Conservation (phyloP, 345 rosid species). For the Citrus cavaleriei region DNA sequence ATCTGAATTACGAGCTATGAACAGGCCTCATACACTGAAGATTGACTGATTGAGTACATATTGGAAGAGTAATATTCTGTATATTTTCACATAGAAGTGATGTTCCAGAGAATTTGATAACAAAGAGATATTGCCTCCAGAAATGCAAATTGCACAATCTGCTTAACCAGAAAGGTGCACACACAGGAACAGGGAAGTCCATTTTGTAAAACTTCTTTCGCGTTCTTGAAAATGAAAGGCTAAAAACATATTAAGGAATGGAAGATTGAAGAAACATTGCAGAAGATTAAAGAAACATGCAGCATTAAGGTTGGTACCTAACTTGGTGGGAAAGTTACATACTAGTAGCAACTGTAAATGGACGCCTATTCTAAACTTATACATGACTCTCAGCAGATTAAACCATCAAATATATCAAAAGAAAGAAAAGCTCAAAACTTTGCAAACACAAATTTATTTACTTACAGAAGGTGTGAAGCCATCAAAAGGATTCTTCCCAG, state of each 20-base stretch:
- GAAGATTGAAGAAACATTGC: not conserved
- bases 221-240: not conserved
- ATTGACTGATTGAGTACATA: not conserved
- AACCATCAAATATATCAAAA: not conserved
- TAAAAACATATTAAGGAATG: not conserved
- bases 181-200: not conserved
- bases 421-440: not conserved
- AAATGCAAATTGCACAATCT: not conserved
- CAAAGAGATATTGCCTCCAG: not conserved
- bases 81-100: not conserved
- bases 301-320: no score
- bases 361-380: not conserved
- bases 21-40: not conserved
- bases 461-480: constrained; percentile 94
- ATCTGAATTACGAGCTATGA: not conserved
- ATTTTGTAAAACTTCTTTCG: not conserved
- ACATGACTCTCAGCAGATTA: not conserved
- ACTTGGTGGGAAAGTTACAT: not conserved
- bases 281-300: not conserved
- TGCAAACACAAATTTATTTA: constrained; percentile 1
- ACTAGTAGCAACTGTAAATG: not conserved
- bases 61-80: not conserved
- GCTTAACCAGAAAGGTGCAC: not conserved
- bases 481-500: constrained; percentile 91
- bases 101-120: not conserved